Evolutionary conservation across 2,329 filamentous ascomycete species (phyloP), one percentile per base, ranked within the genome.

Genomic region (Diaporthe batatas): DNA sequence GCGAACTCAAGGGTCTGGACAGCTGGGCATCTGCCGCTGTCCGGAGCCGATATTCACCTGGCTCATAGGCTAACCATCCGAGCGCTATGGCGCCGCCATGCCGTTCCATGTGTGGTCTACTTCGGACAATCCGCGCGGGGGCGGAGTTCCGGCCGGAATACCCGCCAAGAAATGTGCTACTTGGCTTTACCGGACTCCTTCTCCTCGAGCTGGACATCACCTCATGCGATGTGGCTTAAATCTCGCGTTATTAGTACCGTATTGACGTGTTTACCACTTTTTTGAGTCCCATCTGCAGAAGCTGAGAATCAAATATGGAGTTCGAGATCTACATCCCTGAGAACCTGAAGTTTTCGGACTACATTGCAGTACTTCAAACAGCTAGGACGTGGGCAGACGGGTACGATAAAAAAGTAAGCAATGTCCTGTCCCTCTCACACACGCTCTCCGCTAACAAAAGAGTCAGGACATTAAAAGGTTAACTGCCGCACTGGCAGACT

Each of bases 81-180:
- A 65, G 44, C 59, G 25, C 29, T 32, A n/a, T 49, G 25, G 18
- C 42, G 34, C 6, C 29, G 29, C 34, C 1, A 29, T 8, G 21
- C 34, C 29, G 12, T 34, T 49, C 44, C 42, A 16, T 36, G 42
- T 29, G 59, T 36, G 4, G 47, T 49, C 44, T 8, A 21, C n/a
- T 51, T 65, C 62, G 62, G 62, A 65, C 29, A 25, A 65, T 51
- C 62, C 62, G 62, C 44, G 44, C 29, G 62, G 62, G 62, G 62
- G 25, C 21, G 25, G 11, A 21, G 14, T n/a, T 18, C 32, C 23
- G 32, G 6, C 39, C 62, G 62, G 62, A 34, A 65, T 36, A 11
- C 23, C 62, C 62, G 62, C 51, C 62, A 10, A 25, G 44, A 18
- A 1, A 3, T 18, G 18, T 32, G 29, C 59, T 51, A 65, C n/a